phyloP scores from a whole-genome alignment of 352 stramenopile species.

The Globisporangium perplexum region DNA sequence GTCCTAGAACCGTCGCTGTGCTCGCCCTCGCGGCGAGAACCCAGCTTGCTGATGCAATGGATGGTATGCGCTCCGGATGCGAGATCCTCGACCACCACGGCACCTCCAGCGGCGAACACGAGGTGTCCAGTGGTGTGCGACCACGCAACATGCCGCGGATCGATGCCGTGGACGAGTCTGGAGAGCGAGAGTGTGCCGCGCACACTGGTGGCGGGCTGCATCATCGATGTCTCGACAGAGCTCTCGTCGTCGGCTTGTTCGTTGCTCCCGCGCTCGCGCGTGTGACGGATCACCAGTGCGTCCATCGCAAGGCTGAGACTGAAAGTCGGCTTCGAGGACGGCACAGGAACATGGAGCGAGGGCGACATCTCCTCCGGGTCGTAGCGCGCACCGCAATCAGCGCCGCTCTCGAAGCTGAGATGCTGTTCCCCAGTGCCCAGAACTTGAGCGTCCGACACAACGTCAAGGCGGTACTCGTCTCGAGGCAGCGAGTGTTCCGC shows the following conservation, averaged over 20 bases:
- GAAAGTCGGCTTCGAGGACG: constrained; percentile 29
- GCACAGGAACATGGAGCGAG: constrained; percentile 11
- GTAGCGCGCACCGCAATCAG: not conserved
- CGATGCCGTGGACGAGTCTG: constrained; percentile 2
- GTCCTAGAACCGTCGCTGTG: not conserved
- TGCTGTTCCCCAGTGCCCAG: not conserved
- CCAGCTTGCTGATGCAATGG: constrained; percentile 4
- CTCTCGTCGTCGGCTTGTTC: not conserved
- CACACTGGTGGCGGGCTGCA: constrained; percentile 5
- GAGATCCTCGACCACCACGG: constrained; percentile 34
- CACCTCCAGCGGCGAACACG: constrained; percentile 13
- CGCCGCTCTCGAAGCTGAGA: not conserved
- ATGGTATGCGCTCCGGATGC: constrained; percentile 19
- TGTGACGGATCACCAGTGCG: constrained; percentile 18
- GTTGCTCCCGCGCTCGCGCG: not conserved
- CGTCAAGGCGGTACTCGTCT: not conserved
- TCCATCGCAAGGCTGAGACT: constrained; percentile 28
- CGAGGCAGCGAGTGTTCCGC: not conserved
- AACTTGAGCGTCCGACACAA: not conserved
- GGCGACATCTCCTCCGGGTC: constrained; percentile 14
- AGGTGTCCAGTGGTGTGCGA: constrained; percentile 26
- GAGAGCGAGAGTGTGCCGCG: constrained; percentile 5
- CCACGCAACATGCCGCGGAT: constrained; percentile 22
- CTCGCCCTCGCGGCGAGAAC: not conserved
- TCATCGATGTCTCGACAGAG: not conserved